Conservation (phyloP, 1,284 basidiomycete species). For the Heterobasidion irregulare region DNA sequence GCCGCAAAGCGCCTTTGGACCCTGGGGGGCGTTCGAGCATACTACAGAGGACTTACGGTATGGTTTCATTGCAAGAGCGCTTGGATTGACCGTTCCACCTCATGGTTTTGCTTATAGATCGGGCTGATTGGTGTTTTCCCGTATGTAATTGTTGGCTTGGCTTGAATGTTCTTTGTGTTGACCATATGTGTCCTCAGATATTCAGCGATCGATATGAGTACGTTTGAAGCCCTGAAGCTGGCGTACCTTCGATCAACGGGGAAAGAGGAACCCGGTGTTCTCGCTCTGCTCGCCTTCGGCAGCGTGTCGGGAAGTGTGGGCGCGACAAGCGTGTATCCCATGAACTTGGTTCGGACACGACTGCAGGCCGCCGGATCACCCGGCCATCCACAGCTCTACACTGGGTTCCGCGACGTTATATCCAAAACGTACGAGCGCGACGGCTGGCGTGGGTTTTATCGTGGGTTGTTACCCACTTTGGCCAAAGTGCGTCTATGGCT, state of each 20-base stretch:
- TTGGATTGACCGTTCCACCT: neutral
- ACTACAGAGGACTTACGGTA: constrained; percentile 88
- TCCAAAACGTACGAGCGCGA: constrained; percentile 78
- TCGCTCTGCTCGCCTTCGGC: constrained; percentile 80
- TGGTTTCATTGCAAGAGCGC: constrained; percentile 21
- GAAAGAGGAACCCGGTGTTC: constrained; percentile 76
- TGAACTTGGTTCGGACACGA: constrained; percentile 91
- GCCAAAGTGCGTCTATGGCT: constrained; percentile 57
- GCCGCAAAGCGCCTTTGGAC: constrained; percentile 67
- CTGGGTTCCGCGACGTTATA: constrained; percentile 82
- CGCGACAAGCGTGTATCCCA: constrained; percentile 87
- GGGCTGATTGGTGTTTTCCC: constrained; percentile 88
- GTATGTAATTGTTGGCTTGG: constrained; percentile 30
- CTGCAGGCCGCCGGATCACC: constrained; percentile 93
- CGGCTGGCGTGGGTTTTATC: constrained; percentile 93
- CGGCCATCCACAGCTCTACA: constrained; percentile 86
- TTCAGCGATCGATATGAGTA: constrained; percentile 92
- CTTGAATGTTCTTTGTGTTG: neutral
- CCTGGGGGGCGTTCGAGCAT: constrained; percentile 77
- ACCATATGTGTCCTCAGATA: constrained; percentile 37
- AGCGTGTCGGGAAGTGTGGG: constrained; percentile 87
- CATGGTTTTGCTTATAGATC: constrained; percentile 41
- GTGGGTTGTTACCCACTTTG: constrained; percentile 84
- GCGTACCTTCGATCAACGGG: constrained; percentile 76
- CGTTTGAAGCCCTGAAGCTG: constrained; percentile 86